Base-by-base conservation (phyloP, 306 rosid genomes). In the Cyclanthera cordifolia region DNA sequence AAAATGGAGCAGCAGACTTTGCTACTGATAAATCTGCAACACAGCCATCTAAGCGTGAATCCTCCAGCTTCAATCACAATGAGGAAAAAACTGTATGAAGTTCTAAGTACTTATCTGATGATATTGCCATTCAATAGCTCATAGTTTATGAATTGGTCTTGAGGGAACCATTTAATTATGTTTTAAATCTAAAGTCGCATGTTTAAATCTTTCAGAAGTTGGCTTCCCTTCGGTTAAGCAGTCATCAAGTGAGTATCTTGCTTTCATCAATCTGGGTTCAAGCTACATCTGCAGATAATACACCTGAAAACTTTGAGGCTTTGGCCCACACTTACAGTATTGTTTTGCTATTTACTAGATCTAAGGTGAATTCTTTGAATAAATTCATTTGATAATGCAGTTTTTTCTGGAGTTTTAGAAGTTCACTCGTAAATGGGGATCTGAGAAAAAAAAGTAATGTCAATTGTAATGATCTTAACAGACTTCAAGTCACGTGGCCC, bases 241-340 rank as follows among this genome's bases (percentile, higher is more conserved):
- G 95, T 82, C 87, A 87, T 83, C 99, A 90, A 87, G 90, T 90
- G 76, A 86, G 87, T 75, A 94, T 87, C 72, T 73, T 93, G 86
- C 96, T 93, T 78, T 93, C 96, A 70, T 93, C 88, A 46, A 86
- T 93, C 75, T 90, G 99, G 99, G 80, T 90, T 81, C 99, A 93
- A 85, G 99, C 99, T 76, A 86, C 88, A 76, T 86, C 86, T 74
- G 59, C 75, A 73, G 94, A 86, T 50, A 90, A 80, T 73, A 76
- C 74, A 55, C 93, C 89, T 68, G 84, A 79, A 72, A 89, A 83
- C 80, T 89, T 81, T 77, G 90, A 87, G 83, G 98, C 98, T 56
- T 87, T 92, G 96, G 96, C 95, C 65, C 87, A 89, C 75, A 81
- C 89, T 59, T 89, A 77, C 70, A 81, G 86, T 78, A 85, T 87